Evolutionary conservation across 495 filamentous ascomycete genomes (phyloP).

Genomic region (Lindgomyces ingoldianus): DNA sequence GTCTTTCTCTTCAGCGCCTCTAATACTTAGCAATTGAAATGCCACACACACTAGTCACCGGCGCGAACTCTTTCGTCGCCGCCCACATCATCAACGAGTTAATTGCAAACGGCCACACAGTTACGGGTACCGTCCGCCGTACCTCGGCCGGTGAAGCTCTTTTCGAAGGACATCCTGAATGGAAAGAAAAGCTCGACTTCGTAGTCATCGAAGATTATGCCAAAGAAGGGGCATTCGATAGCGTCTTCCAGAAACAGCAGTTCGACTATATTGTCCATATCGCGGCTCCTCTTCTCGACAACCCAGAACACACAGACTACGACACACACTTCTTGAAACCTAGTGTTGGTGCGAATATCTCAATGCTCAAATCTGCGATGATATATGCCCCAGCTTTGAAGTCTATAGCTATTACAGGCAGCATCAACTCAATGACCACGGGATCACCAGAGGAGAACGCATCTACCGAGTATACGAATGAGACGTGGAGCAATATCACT

Average conservation of each 20-base stretch:
- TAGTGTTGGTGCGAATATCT: conserved; percentile 33
- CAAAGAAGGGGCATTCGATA: conserved; percentile 23
- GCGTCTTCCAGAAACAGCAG: conserved; percentile 29
- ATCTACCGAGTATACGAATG: conserved; percentile 37
- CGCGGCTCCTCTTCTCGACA: conserved; percentile 47
- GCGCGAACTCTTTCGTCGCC: conserved; percentile 32
- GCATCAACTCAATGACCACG: conserved; percentile 43
- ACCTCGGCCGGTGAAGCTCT: conserved; percentile 27
- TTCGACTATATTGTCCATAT: conserved; percentile 48
- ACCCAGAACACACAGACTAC: conserved; percentile 31
- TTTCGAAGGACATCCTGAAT: conserved; percentile 27
- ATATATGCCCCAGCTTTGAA: conserved; percentile 40
- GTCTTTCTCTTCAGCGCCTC: too few species aligned
- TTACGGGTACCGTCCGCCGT: conserved; percentile 31
- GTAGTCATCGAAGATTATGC: conserved; percentile 32
- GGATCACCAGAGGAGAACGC: conserved; percentile 37
- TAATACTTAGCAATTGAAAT: conserved; percentile 1
- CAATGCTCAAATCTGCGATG: conserved; percentile 38
- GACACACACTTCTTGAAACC: conserved; percentile 38
- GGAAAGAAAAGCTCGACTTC: conserved; percentile 32
- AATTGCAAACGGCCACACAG: conserved; percentile 26
- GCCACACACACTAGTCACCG: conserved; percentile 33
- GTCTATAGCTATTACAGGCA: conserved; percentile 45
- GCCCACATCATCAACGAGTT: conserved; percentile 31
- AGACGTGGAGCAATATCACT: conserved; percentile 42